Base-by-base conservation (phyloP, 805 yeast species). In the Teunomyces atbi region DNA sequence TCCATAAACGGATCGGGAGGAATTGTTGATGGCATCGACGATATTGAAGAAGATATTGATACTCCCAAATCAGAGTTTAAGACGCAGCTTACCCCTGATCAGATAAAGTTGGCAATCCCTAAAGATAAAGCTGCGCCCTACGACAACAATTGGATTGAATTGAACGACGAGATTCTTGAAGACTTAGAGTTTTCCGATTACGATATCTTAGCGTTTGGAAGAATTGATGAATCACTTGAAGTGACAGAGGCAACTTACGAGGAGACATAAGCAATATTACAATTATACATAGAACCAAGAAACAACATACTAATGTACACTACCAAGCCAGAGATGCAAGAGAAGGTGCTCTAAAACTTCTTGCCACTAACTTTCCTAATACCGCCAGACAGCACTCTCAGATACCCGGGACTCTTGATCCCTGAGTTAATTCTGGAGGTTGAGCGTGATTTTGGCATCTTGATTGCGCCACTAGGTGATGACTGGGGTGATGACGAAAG, bases 1-100 rank as follows among this genome's bases (percentile, higher is more conserved):
- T 69, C 74, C 20, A 69, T 82, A 20, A 70, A 73, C 46, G 50
- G 61, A 2, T 67, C 79, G 0, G 85, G 85, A 1, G 85, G 85
- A 0, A 52, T 46, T 3, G 57, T 73, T 1, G 59, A 52, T 3
- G 61, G 62, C 4, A 56, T 60, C 18, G 65, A 57, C 7, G 65
- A 50, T 4, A 43, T 42, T n/a, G 64, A 57, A 4, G 64, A 55
- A 15, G 61, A 62, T 42, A 66, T 62, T 4, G 72, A 64, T 11
- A 65, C 70, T 2, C 75, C 74, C 13, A 63, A 73, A 19, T 74
- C 78, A 1, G 70, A 66, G 20, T 55, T 44, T 5, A 51, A 38
- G 35, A 33, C 36, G 48, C 48, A 29, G 10, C 50, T 64, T 5
- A 34, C 33, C 2, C 42, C 45, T 5, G 58, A 54, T 3, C 67